phyloP scores from a whole-genome alignment of 306 rosid species.

The Cicer bijugum region DNA sequence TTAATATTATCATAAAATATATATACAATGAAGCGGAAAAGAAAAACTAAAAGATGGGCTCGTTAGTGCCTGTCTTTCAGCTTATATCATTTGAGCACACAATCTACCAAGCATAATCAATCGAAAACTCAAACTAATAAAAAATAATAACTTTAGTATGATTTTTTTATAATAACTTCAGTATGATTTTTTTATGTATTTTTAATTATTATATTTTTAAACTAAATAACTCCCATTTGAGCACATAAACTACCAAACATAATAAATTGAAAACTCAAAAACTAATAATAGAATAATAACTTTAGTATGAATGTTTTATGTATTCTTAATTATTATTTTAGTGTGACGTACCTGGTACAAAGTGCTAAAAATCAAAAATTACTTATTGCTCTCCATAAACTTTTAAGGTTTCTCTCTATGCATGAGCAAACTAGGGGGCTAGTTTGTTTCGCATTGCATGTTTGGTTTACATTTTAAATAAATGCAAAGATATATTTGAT shows the following conservation, averaged over 20 bases:
- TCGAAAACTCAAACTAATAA: not conserved
- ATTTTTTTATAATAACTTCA: not conserved
- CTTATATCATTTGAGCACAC: not conserved
- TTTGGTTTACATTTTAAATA: not conserved
- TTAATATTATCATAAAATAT: not conserved
- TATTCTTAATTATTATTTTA: not conserved
- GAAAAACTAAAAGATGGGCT: not conserved
- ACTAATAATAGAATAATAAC: not conserved
- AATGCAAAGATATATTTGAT: not conserved
- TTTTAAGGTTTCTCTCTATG: slow-evolving; percentile 15
- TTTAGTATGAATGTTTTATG: not conserved
- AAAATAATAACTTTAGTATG: not conserved
- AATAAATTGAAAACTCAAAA: not conserved
- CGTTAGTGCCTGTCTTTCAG: not conserved
- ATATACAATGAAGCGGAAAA: too few species aligned
- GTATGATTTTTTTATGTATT: not conserved
- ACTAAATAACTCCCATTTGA: not conserved
- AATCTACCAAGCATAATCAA: not conserved
- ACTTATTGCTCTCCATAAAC: not conserved
- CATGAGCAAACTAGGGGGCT: not conserved
- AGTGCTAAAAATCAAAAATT: not conserved
- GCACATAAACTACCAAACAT: not conserved
- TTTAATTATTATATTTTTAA: not conserved
- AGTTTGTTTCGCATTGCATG: not conserved
- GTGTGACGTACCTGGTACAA: not conserved